phyloP scores from a whole-genome alignment of 2,329 filamentous ascomycete species.

The Fusarium pseudoanthophilum region DNA sequence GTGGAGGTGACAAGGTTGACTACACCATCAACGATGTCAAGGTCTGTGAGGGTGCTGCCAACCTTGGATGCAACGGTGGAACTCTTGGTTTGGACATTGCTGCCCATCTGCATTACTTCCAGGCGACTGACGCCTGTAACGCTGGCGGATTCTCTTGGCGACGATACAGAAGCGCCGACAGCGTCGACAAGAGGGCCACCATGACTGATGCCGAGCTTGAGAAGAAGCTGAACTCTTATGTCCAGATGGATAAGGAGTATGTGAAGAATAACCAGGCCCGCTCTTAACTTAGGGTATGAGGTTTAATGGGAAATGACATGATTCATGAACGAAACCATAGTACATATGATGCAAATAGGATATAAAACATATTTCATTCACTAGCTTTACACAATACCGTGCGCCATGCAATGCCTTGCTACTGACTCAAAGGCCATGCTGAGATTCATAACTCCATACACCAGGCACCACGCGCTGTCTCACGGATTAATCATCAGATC shows the following conservation, averaged over 20 bases:
- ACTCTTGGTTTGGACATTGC: conserved; percentile 56
- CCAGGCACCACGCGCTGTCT: not conserved
- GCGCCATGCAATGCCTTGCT: conserved; percentile 8
- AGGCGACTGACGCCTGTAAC: conserved; percentile 54
- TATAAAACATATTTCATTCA: not conserved
- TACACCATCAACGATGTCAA: conserved; percentile 55
- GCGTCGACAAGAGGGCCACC: conserved; percentile 23
- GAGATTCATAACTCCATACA: conserved; percentile 12
- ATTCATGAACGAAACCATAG: not conserved
- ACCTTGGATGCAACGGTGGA: conserved; percentile 62
- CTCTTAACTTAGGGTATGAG: not conserved
- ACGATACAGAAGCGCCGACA: conserved; percentile 26
- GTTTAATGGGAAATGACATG: conserved; percentile 4
- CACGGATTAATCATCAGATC: conserved; percentile 38
- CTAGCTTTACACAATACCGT: not conserved
- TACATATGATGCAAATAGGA: conserved; percentile 2
- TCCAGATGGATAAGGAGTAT: conserved; percentile 49
- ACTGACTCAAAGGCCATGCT: not conserved
- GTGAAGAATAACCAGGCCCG: conserved; percentile 33
- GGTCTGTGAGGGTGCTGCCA: conserved; percentile 61
- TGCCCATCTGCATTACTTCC: conserved; percentile 63
- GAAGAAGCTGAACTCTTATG: conserved; percentile 51
- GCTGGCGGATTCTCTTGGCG: conserved; percentile 42
- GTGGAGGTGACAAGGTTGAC: conserved; percentile 45
- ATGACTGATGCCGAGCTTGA: conserved; percentile 52